These are phyloP conservation scores for Trichoderma brevicompactum DNA, from an alignment of 2,329 filamentous ascomycete species.

Conservation along the genomic window DNA sequence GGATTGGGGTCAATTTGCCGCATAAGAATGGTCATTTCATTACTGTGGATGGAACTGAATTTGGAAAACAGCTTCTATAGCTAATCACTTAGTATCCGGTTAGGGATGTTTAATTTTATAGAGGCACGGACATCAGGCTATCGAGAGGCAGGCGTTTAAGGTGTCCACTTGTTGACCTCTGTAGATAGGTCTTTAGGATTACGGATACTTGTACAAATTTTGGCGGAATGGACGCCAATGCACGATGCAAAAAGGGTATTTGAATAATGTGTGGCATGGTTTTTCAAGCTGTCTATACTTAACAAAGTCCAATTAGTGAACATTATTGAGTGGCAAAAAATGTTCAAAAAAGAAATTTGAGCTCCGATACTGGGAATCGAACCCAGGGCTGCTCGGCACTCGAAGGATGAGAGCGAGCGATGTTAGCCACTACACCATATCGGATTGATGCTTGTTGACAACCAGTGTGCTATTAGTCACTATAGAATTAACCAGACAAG, in stretches of 20 bases:
- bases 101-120: neutral
- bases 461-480: neutral
- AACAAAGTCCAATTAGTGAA: no score
- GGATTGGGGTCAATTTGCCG: slow-evolving; percentile 48
- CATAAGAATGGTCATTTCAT: slow-evolving; percentile 30
- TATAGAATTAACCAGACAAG: neutral
- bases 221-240: neutral
- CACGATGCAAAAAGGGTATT: no score
- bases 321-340: neutral
- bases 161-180: neutral
- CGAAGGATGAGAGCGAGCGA: slow-evolving; percentile 38
- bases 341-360: neutral
- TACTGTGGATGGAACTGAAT: neutral
- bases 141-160: neutral
- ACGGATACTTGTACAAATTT: neutral
- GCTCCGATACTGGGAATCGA: slow-evolving; percentile 32
- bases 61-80: neutral
- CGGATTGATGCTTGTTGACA: slow-evolving; percentile 32
- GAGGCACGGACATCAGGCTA: neutral
- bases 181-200: neutral
- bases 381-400: slow-evolving; percentile 31
- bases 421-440: slow-evolving; percentile 46
- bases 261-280: no score
- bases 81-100: neutral
- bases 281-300: no score